Evolutionary conservation across 2,329 filamentous ascomycete genomes (phyloP), one percentile per base, ranked within the genome.

Genomic region (Neofusicoccum laricinum): DNA sequence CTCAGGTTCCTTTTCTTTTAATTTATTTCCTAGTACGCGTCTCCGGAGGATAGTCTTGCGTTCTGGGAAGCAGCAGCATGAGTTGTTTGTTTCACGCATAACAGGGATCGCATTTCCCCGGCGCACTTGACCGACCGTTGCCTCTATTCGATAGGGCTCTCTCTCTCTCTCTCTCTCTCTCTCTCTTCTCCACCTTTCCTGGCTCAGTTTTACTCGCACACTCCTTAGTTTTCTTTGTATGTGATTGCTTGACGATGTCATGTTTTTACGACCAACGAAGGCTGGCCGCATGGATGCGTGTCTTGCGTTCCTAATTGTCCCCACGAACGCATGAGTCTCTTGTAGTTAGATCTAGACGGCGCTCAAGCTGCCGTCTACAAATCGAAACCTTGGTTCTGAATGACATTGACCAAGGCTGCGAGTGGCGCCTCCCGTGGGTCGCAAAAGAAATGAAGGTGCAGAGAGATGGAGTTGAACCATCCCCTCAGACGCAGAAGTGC

Each of bases 221-320:
- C n/a, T 59, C 46, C 40, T 21, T 41, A 21, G 32, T 17, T 61
- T 61, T 61, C 58, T 45, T 61, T 61, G 55, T 59, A 59, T 34
- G 55, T 59, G 55, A 59, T 46, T 46, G 40, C 58, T 40, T 50
- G 46, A 61, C 34, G 58, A 61, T 61, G 32, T n/a, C 58, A 61
- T 50, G 58, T 50, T 49, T 25, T 50, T 50, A 61, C 58, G 58
- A 61, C 46, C 45, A 40, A 61, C 15, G 58, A 61, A 61, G 19
- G 58, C 45, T 45, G 34, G 58, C 46, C 58, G 43, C 46, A 41
- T 19, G 32, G 58, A 49, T 50, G 38, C 40, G 25, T 59, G 15
- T 36, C 25, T 46, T 59, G 55, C 55, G 55, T 59, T 59, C 41
- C 25, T 48, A 59, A 59, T 59, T n/a, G 55, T 46, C 40, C 41